A percentile compares a stretch with the other conserved stretches of the same genome.
Evolutionary conservation across 1,139 yeast species (phyloP).

Genomic region (Yamadazyma dushanensis): DNA sequence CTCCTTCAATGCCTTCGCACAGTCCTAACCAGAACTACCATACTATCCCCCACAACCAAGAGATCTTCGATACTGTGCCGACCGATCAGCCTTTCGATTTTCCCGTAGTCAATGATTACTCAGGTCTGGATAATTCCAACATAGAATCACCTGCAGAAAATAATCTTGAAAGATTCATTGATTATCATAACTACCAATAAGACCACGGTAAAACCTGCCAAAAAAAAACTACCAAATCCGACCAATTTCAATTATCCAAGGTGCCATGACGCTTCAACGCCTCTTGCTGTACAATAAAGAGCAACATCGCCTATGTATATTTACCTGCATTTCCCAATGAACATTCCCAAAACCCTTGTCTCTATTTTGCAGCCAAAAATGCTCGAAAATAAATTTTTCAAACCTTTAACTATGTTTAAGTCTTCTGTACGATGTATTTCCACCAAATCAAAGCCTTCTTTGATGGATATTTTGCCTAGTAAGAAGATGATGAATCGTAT

Average conservation of each 20-base stretch:
- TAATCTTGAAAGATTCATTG: conserved; percentile 26
- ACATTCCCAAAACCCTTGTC: conserved; percentile 9
- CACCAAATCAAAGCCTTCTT: conserved; percentile 30
- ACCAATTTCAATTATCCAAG: too few species aligned
- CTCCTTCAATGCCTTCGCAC: not conserved
- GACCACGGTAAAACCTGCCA: too few species aligned
- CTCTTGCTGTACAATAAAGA: not conserved
- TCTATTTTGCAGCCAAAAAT: conserved; percentile 2
- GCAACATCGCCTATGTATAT: not conserved
- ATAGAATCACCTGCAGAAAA: conserved; percentile 14
- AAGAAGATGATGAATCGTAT: conserved; percentile 56
- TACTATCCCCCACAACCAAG: conserved; percentile 6
- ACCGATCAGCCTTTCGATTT: conserved; percentile 19
- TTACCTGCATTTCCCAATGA: not conserved
- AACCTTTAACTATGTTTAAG: not conserved
- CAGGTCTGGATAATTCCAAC: conserved; percentile 19
- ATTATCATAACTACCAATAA: conserved; percentile 16
- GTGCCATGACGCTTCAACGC: too few species aligned
- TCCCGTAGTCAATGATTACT: conserved; percentile 19
- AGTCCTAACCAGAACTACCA: not conserved
- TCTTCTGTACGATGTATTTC: conserved; percentile 1
- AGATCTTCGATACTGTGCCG: conserved; percentile 13
- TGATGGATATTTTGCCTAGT: conserved; percentile 56
- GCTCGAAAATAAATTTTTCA: not conserved
- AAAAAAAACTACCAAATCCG: too few species aligned